Evolutionary conservation across 2,329 filamentous ascomycete species (phyloP).

Genomic region (Fonsecaea nubica): DNA sequence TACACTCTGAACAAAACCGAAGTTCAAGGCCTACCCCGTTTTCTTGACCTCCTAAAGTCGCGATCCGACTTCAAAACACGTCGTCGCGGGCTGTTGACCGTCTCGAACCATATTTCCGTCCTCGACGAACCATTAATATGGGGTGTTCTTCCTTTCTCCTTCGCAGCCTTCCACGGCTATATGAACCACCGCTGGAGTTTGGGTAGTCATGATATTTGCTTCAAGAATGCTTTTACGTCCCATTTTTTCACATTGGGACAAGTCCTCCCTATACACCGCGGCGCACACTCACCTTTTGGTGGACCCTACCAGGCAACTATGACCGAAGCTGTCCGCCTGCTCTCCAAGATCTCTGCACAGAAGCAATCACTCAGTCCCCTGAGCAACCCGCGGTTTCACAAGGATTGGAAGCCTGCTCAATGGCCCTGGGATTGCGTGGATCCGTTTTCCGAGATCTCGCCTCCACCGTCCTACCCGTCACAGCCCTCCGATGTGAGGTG

Average conservation of each 20-base stretch:
- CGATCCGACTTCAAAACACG: conserved; percentile 70
- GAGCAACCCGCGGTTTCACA: conserved; percentile 27
- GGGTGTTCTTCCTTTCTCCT: conserved; percentile 81
- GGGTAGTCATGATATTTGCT: conserved; percentile 95
- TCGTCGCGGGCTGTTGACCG: conserved; percentile 83
- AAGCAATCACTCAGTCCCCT: conserved; percentile 35
- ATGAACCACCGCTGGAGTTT: conserved; percentile 83
- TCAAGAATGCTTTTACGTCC: conserved; percentile 72
- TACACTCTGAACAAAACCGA: conserved; percentile 65
- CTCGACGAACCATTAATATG: conserved; percentile 94
- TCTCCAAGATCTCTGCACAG: conserved; percentile 65
- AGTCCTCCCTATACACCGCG: conserved; percentile 85
- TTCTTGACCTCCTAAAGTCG: conserved; percentile 76
- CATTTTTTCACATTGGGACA: conserved; percentile 90
- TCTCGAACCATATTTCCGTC: conserved; percentile 89
- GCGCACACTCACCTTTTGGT: conserved; percentile 76
- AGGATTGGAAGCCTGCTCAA: conserved; percentile 55
- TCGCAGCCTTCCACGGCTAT: conserved; percentile 69
- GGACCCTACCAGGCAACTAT: conserved; percentile 91
- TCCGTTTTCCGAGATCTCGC: conserved; percentile 54
- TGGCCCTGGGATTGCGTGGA: conserved; percentile 58
- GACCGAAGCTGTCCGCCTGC: conserved; percentile 80
- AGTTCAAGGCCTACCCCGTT: conserved; percentile 75
- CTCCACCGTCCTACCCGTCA: conserved; percentile 43
- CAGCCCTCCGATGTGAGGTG: conserved; percentile 70